Conservation (phyloP, 2,329 filamentous ascomycete genomes). For the Microcyclospora pomicola region DNA sequence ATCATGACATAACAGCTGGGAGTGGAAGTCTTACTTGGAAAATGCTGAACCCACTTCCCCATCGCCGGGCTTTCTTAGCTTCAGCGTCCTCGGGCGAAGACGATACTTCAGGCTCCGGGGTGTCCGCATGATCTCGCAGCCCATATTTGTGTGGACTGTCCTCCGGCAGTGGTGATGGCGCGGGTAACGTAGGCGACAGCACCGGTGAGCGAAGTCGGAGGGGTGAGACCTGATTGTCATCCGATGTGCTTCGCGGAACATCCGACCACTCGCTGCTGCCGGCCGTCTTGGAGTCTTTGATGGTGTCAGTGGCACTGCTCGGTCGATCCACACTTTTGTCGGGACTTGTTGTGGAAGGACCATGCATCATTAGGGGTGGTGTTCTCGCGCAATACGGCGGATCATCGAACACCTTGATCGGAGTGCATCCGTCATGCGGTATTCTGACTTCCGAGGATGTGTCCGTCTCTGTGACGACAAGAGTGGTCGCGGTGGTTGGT, state of each 20-base stretch:
- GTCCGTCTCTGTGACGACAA: slow-evolving; percentile 8
- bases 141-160: slow-evolving; percentile 24
- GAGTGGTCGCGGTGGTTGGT: slow-evolving; percentile 7
- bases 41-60: slow-evolving; percentile 20
- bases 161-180: slow-evolving; percentile 20
- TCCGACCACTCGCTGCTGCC: neutral
- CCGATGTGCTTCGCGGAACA: slow-evolving; percentile 1
- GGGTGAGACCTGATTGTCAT: slow-evolving; percentile 1
- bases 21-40: slow-evolving; percentile 16
- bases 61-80: slow-evolving; percentile 14
- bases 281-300: slow-evolving; percentile 8
- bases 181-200: slow-evolving; percentile 18
- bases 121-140: slow-evolving; percentile 19
- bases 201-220: slow-evolving; percentile 5
- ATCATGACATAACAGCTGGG: neutral
- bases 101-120: slow-evolving; percentile 10
- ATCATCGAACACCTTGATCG: slow-evolving; percentile 10
- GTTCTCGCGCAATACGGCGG: slow-evolving; percentile 9
- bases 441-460: slow-evolving; percentile 1
- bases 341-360: slow-evolving; percentile 12
- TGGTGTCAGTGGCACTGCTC: slow-evolving; percentile 15
- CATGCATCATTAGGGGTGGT: slow-evolving; percentile 6
- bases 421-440: slow-evolving; percentile 6
- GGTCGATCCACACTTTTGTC: slow-evolving; percentile 10
- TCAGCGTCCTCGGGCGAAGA: slow-evolving; percentile 8